Evolutionary conservation across 1,139 yeast genomes (phyloP).

Genomic region (Debaryomyces subglobosus): DNA sequence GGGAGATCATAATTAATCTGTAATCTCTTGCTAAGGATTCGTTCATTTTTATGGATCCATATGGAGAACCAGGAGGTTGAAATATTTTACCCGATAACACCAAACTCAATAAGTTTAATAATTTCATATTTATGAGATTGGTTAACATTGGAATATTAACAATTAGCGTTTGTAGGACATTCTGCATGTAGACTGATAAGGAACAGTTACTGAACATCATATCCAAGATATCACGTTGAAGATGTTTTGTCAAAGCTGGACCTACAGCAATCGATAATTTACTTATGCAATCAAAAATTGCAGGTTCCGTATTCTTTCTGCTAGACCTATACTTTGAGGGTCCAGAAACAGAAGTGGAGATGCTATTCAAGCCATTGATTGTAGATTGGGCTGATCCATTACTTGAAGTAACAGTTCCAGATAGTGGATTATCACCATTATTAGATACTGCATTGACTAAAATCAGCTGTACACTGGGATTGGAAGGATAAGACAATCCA

Average conservation of each 20-base stretch:
- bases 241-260: conserved; percentile 89
- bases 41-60: conserved; percentile 63
- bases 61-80: conserved; percentile 88
- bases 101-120: conserved; percentile 71
- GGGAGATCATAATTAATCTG: conserved; percentile 69
- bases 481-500: conserved; percentile 59
- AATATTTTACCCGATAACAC: conserved; percentile 84
- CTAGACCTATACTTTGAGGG: conserved; percentile 57
- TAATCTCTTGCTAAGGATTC: conserved; percentile 72
- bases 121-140: conserved; percentile 67
- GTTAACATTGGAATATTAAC: conserved; percentile 81
- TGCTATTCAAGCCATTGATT: conserved; percentile 22
- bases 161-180: conserved; percentile 68
- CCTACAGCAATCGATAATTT: conserved; percentile 89
- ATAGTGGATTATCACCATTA: conserved; percentile 20
- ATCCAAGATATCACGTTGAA: conserved; percentile 80
- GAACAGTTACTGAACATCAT: conserved; percentile 79
- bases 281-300: conserved; percentile 87
- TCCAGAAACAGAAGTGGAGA: conserved; percentile 31
- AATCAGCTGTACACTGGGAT: conserved; percentile 46
- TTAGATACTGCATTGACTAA: conserved; percentile 44
- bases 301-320: conserved; percentile 78
- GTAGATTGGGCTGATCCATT: conserved; percentile 11
- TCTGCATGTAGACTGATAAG: conserved; percentile 76
- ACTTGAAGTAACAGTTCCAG: conserved; percentile 11